Base-by-base conservation (phyloP, 2,329 filamentous ascomycete genomes). In the Sclerotinia nivalis region DNA sequence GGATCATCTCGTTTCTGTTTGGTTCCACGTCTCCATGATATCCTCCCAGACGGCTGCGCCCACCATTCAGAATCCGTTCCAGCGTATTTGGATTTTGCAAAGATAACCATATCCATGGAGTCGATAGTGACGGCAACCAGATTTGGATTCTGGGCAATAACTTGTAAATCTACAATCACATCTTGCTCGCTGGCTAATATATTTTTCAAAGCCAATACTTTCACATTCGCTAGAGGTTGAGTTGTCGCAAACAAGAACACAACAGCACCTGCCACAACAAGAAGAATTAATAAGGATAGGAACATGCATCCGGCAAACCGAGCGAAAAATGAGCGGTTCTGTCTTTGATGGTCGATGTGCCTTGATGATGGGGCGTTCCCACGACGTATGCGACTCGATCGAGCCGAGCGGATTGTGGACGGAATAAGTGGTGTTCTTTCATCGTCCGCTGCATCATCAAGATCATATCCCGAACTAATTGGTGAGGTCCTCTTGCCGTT, bases 161-260 rank as follows among this genome's bases (percentile, higher is more conserved):
- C 93, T 28, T 92, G 88, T 62, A 99, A 82, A 79, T 99, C 95
- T 76, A 98, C 87, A 88, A 99, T 97, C 55, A 99, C 86, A 79
- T 98, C 94, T 79, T 97, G 93, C 79, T 97, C 93, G 75, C 93
- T 97, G 2, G 94, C 94, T 62, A 98, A 86, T 34, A 99, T 93
- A 74, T 97, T 96, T 75, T 91, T 88, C 74, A 99, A 93, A 73
- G 90, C 89, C 69, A 91, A 84, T 58, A 98, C 88, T 73, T 91
- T 85, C 70, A 98, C 91, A 73, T 92, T 88, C 37, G 88, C 87
- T 61, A 99, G 86, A 9, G 94, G 92, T 77, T 97, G 93, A 43
- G 94, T 97, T 28, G 94, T 95, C 59, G 93, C 92, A 80, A 97
- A 91, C 80, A 97, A 89, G 79, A 98, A 96, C 31, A 91, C 92